Base-by-base conservation (phyloP, 768 basidiomycete genomes). In the Leccinum sublutescens region DNA sequence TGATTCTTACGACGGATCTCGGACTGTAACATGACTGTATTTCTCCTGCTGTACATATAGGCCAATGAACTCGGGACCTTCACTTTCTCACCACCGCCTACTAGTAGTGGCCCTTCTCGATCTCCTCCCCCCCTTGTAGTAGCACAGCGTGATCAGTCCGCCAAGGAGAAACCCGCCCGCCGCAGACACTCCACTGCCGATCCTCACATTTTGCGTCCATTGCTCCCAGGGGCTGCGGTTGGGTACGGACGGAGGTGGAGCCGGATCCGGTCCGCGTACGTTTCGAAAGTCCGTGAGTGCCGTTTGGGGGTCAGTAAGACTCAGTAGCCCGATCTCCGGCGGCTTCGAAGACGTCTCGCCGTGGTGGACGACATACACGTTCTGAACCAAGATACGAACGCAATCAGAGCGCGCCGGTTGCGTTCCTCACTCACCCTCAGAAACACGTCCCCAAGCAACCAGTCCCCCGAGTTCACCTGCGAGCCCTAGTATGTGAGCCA, bases 401-500 rank as follows among this genome's bases (percentile, higher is more conserved):
- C 70, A 2, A 4, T 62, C 50, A 59, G 25, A 62, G 61, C 2
- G 2, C 11, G 11, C 7, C 12, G 6, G 12, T 50, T 3, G 12
- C 23, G 3, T 33, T 4, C 23, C 1, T 23, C 27, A 72, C 77
- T 56, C 58, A 81, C 84, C 63, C 84, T 76, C 56, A 86, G 74
- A 57, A 84, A 85, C 17, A 78, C 74, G 55, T 83, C 83, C n/a
- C 84, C 85, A 19, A 85, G 74, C 5, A 87, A 73, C 83, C 84
- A 87, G 69, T 86, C 85, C 5, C 79, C 82, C 12, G 82, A 80
- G 62, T 77, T 74, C n/a, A 82, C 74, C 80, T 82, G 60, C 27
- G 27, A 31, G 4, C 40, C 12, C 11, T 17, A n/a, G 40, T 2
- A 45, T 21, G 23, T 70, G 17, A 63, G 63, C 50, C 47, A n/a